These are phyloP conservation scores for Hyphopichia burtonii DNA, from an alignment of 1,139 yeast species.

Conservation along the genomic window DNA sequence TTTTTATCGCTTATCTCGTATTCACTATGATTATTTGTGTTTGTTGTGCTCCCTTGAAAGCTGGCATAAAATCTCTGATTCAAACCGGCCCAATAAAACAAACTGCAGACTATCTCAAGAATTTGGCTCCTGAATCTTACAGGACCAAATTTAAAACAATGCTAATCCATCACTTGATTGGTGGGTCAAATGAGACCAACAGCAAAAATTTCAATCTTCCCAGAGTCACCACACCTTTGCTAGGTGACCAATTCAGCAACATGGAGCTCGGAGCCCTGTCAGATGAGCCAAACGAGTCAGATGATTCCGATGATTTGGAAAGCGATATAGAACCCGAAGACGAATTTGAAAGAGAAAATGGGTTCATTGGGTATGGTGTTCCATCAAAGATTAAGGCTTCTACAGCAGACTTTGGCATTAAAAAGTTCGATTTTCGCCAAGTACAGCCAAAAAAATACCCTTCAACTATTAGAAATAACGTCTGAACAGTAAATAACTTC, in stretches of 20 bases:
- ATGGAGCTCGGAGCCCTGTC: no score
- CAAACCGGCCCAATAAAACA: background rate
- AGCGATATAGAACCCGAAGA: conserved; percentile 1
- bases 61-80: background rate
- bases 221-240: background rate
- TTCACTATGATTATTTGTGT: background rate
- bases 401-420: background rate
- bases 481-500: no score
- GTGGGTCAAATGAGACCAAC: background rate
- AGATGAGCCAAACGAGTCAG: background rate
- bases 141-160: background rate
- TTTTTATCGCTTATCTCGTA: background rate
- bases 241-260: no score
- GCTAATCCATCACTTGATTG: background rate
- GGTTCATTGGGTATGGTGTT: conserved; percentile 2
- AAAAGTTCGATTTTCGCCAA: background rate
- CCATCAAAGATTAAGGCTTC: conserved; percentile 1
- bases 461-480: background rate
- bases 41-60: no score
- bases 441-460: background rate
- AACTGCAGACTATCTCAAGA: background rate
- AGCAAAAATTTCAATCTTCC: background rate
- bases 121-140: background rate
- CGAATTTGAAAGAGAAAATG: background rate
- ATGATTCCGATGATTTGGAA: conserved; percentile 1